Base-by-base conservation (phyloP, 1,139 yeast genomes). In the Pichia sp. region DNA sequence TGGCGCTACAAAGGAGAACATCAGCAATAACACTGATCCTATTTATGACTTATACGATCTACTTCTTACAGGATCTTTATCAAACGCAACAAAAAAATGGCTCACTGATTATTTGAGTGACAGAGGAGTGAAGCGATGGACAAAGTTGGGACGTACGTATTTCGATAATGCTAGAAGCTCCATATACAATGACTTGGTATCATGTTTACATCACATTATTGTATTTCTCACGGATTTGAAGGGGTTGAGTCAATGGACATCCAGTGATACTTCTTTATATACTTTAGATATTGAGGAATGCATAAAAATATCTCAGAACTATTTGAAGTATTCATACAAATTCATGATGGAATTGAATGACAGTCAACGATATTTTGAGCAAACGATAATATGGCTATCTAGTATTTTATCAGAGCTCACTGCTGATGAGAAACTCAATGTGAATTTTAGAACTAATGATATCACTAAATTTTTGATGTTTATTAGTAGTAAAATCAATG, bases 91-190 rank as follows among this genome's bases (percentile, higher is more conserved):
- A 3, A 69, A 69, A 47, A 71, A 71, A 22, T 80, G 85, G 85
- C 56, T 79, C 9, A 71, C 73, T 19, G 75, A 75, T 41, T 66
- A 73, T 25, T 71, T 87, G 41, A 90, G 88, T 1, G 93, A 87
- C 56, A 71, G 87, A 55, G 90, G 89, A 12, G 66, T 80, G 43
- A 82, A 80, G 57, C 74, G 79, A 59, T 78, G 91, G 78, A 68
- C 70, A 10, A 78, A 76, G 52, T 55, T 76, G 22, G 85, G 86
- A 0, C 71, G 73, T 44, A 62, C 73, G 0, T 70, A 75, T 4
- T 83, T 78, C 62, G 87, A 83, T 39, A 64, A 65, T 42, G 65
- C 75, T 0, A 67, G 82, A 49, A 74, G 76, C 54, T 62, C 70
- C 0, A 58, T 80, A 1, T 79, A 78, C 57, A 74, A 78, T 46